Evolutionary conservation across 768 basidiomycete species (phyloP), one percentile per base, ranked within the genome.

Genomic region (Pisolithus sp.): DNA sequence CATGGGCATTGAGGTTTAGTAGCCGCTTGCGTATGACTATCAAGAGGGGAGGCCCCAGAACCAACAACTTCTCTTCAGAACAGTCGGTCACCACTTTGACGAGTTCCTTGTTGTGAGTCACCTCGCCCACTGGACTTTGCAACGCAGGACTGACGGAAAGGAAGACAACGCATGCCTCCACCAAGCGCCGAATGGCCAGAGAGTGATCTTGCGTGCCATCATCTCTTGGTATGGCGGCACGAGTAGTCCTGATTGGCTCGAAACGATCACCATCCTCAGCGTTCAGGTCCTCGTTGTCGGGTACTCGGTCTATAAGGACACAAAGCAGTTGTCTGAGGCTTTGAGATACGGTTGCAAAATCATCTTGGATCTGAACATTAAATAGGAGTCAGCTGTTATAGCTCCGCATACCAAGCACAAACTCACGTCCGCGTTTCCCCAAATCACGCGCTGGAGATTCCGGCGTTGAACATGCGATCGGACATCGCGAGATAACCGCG

Each of bases 391-490:
- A 50, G 18, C 2, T 20, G 36, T 26, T 38, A 13, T 31, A 39
- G n/a, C 45, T 30, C 42, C 8, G 30, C 15, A 10, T 38, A 36
- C 24, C 18, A 37, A 26, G 15, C 12, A 48, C 21, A 41, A 18
- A 50, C 28, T 36, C 73, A 92, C 91, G 58, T 90, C 87, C 41
- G 73, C 59, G 53, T 78, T 80, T 53, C 80, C 80, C 81, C 90
- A 91, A 23, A 92, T 64, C 7, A 77, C 63, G 26, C 73, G 71
- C 46, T 86, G 78, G 21, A 91, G 68, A 38, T 67, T 69, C 62
- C 51, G 75, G 69, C 39, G 65, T 48, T 36, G 59, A 52, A 49
- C 37, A 46, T 46, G 15, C 47, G 48, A 36, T 49, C 50, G 46
- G 52, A 49, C 38, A 45, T 56, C 40, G 40, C 42, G 20, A 28